Base-by-base conservation (phyloP, 1,284 basidiomycete species). In the Cronartium quercuum region DNA sequence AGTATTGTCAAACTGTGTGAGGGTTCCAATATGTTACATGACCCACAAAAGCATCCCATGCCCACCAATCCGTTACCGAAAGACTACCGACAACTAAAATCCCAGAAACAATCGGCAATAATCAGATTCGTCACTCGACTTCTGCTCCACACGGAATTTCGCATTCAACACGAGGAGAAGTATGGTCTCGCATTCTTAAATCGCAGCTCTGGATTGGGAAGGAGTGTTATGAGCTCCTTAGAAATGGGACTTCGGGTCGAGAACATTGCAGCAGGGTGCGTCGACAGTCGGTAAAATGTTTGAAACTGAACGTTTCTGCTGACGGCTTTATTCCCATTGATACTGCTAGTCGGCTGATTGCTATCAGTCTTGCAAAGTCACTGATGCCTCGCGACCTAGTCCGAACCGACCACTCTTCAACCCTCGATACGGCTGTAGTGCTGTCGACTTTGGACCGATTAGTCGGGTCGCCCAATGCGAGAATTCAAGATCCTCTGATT, bases 261-360 rank as follows among this genome's bases (percentile, higher is more conserved):
- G 38, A 44, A 66, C 40, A 75, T 68, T 75, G 73, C 73, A 62
- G 73, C 66, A 38, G 73, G 73, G 73, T 75, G 42, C 44, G 73
- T 37, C n/a, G 5, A 13, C 40, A 61, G 7, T 24, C 61, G 24
- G 37, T 12, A 12, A 0, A 34, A 47, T n/a, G 58, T 58, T 24
- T 35, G 7, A 40, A 24, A n/a, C 35, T 34, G 44, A 10, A 38
- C 10, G 21, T 55, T 13, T 42, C 21, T 66, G 41, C 42, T 75
- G 41, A 68, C 18, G 9, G 51, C 7, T 7, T 18, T 12, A 35
- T 66, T 60, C 21, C n/a, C 2, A 13, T 13, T 63, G 6, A 21
- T 67, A 29, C 12, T 4, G 41, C 38, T 66, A 67, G 65, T 57
- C 73, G 66, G 34, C 57, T 75, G 57, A 41, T 68, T 62, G 66